Evolutionary conservation across 768 basidiomycete genomes (phyloP), one percentile per base, ranked within the genome.

Genomic region (Trametes cubensis): DNA sequence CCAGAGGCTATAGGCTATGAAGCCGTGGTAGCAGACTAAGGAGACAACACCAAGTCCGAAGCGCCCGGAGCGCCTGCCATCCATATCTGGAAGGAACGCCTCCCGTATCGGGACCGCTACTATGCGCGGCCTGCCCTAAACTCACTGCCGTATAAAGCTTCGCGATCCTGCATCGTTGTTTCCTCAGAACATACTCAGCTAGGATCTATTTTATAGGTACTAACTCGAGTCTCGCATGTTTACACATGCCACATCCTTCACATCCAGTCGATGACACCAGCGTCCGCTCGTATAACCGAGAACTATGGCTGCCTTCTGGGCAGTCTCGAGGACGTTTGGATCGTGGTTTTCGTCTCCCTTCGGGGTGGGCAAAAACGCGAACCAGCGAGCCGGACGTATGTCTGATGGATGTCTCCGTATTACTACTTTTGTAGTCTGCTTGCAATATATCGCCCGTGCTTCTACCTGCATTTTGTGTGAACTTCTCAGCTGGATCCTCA

Each of bases 181-280:
- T 77, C 83, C 69, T 78, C 66, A 86, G 85, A 86, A 85, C 85
- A 86, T 85, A 86, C 85, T 86, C 85, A 83, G 83, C 81, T 83
- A 86, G 84, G 85, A 86, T 86, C 85, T 86, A 83, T 86, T 86
- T 71, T 85, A 85, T 84, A 86, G 85, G 83, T 84, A 85, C 84
- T 85, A 82, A 85, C 85, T 69, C 83, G 84, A 84, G 83, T 86
- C 83, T 85, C 81, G 85, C 85, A 86, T 85, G 83, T 85, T 84
- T 85, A 86, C 79, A 81, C 83, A 84, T 86, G 85, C 84, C 84
- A 71, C 81, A 81, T 82, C 77, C 81, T 84, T 85, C 80, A 82
- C 80, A 80, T 86, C 82, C 83, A 83, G 74, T 83, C 81, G 85
- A 87, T 87, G 85, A 86, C 79, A 77, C 76, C 57, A 67, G 81